These are phyloP conservation scores for Aurantiochytrium sp. DNA, from an alignment of 108 stramenopile genomes.

Conservation along the genomic window DNA sequence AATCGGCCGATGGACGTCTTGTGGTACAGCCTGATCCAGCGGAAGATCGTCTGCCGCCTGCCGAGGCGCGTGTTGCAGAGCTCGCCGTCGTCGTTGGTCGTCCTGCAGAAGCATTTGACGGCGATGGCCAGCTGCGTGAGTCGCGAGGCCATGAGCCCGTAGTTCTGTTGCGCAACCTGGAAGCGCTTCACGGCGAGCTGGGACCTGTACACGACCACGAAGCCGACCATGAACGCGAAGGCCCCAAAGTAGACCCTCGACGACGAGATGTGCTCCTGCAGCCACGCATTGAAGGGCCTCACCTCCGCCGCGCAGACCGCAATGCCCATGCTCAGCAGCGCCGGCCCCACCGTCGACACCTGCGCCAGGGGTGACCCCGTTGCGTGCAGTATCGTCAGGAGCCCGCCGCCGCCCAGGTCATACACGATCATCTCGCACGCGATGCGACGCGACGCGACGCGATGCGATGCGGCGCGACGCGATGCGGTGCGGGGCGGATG, in stretches of 20 bases:
- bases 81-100: neutral
- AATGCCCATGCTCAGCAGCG: neutral
- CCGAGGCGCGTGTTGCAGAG: neutral
- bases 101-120: neutral
- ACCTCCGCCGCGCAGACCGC: neutral
- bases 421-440: conserved; percentile 30
- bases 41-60: neutral
- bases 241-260: neutral
- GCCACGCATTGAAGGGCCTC: neutral
- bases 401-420: neutral
- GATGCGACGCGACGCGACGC: too few relatives aligned
- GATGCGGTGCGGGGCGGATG: too few relatives aligned
- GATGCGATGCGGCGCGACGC: too few relatives aligned
- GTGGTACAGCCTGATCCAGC: conserved; percentile 23
- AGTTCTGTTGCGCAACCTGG: neutral
- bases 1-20: neutral
- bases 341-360: neutral
- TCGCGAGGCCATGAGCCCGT: neutral
- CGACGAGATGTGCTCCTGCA: neutral
- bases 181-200: conserved; percentile 5
- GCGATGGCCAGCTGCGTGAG: neutral
- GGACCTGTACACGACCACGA: neutral
- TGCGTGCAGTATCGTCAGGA: neutral
- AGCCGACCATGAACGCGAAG: neutral
- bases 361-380: neutral